These are phyloP conservation scores for Thalassiosira mediterranea DNA, from an alignment of 352 stramenopile species.

Conservation along the genomic window DNA sequence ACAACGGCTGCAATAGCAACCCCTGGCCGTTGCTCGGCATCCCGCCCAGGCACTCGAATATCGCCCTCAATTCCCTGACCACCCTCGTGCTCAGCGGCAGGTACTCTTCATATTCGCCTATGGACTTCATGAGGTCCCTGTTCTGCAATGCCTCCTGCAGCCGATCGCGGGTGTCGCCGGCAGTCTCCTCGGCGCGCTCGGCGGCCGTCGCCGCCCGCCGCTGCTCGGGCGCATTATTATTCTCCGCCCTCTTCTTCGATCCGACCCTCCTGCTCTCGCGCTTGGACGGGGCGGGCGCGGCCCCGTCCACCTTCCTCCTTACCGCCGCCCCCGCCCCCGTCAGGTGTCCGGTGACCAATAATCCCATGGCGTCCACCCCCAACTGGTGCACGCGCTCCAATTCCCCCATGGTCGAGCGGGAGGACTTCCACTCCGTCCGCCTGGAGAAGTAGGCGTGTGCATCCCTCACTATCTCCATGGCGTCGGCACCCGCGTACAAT, in stretches of 20 bases:
- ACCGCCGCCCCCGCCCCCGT: constrained; percentile 64
- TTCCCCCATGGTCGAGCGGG: constrained; percentile 44
- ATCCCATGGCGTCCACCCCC: constrained; percentile 75
- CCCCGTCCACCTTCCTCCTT: constrained; percentile 58
- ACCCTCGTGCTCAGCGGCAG: constrained; percentile 71
- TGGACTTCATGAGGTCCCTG: constrained; percentile 78
- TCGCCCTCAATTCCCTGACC: constrained; percentile 76
- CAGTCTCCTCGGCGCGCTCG: constrained; percentile 45
- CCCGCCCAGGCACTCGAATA: constrained; percentile 81
- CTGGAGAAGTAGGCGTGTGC: constrained; percentile 76
- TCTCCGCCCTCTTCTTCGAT: too few species aligned
- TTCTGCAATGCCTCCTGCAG: constrained; percentile 76
- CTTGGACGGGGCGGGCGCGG: neutral
- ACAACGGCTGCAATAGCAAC: constrained; percentile 2
- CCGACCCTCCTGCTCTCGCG: too few species aligned
- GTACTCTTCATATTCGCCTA: constrained; percentile 83
- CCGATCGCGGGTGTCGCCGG: constrained; percentile 54
- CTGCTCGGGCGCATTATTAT: constrained; percentile 2
- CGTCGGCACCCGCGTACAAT: constrained; percentile 77
- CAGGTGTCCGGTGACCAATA: constrained; percentile 70
- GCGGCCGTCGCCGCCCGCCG: neutral
- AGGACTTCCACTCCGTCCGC: constrained; percentile 61
- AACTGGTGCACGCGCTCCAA: constrained; percentile 75
- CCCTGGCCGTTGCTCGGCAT: constrained; percentile 21
- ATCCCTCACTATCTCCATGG: constrained; percentile 82